A percentile compares a stretch with the other conserved stretches of the same genome.
Conservation (phyloP, 1,139 yeast species). For the Candida gigantensis region DNA sequence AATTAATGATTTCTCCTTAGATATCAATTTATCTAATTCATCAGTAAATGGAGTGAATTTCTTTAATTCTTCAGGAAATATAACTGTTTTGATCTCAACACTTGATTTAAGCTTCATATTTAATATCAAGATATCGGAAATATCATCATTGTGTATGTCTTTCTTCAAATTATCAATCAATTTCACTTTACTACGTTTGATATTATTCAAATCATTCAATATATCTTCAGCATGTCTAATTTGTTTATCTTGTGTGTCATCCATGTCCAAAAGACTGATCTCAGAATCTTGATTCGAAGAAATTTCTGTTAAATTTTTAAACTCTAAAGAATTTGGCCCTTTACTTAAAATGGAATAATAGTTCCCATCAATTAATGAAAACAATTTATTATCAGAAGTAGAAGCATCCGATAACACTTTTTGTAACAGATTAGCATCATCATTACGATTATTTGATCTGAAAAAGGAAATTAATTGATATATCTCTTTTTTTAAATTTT, state of each 20-base stretch:
- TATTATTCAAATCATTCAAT: conserved; percentile 42
- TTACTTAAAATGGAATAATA: conserved; percentile 32
- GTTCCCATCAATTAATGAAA: conserved; percentile 29
- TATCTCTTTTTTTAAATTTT: conserved; percentile 40
- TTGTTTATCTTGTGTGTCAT: conserved; percentile 36
- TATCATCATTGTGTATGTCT: conserved; percentile 80
- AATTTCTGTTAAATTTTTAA: conserved; percentile 29
- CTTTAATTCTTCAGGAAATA: conserved; percentile 72
- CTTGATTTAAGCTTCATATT: conserved; percentile 60
- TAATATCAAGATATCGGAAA: conserved; percentile 71
- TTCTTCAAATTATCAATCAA: conserved; percentile 67
- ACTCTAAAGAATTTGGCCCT: conserved; percentile 36
- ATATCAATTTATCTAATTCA: conserved; percentile 67
- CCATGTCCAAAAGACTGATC: conserved; percentile 64
- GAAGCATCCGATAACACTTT: conserved; percentile 70
- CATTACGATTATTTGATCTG: conserved; percentile 39
- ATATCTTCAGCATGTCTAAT: conserved; percentile 49
- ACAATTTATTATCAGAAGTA: conserved; percentile 61
- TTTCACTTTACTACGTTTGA: conserved; percentile 61
- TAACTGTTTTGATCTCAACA: conserved; percentile 54
- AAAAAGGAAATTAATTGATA: conserved; percentile 37
- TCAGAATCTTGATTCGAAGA: conserved; percentile 20
- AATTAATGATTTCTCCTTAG: conserved; percentile 60
- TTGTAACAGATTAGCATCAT: conserved; percentile 58
- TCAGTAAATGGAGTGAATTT: conserved; percentile 73